Evolutionary conservation across 176 grass and related monocot genomes (phyloP).

Genomic region (Guadua angustifolia): DNA sequence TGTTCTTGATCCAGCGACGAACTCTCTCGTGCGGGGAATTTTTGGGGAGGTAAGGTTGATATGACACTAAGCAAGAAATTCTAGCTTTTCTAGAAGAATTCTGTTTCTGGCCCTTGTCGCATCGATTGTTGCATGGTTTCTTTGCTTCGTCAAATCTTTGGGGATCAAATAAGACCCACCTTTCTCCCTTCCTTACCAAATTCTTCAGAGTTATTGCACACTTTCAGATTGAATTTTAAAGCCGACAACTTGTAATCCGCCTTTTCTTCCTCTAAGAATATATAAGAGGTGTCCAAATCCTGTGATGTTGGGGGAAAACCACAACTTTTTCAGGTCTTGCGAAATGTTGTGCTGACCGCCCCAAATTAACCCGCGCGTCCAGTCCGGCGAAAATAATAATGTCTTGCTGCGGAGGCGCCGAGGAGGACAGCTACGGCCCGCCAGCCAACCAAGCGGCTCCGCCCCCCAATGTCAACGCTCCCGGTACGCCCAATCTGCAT

Average conservation of each 20-base stretch:
- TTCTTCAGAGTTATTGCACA: neutral
- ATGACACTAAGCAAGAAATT: neutral
- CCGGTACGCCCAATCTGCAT: conserved; percentile 46
- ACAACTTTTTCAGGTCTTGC: conserved; percentile 41
- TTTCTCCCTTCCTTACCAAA: neutral
- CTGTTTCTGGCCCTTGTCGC: neutral
- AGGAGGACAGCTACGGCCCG: conserved; percentile 87
- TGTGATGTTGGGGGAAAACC: neutral
- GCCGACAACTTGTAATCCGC: neutral
- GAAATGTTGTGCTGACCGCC: conserved; percentile 53
- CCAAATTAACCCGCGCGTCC: conserved; percentile 43
- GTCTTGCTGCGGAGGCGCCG: conserved; percentile 82
- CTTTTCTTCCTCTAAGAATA: neutral
- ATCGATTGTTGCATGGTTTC: neutral
- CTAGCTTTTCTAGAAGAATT: neutral
- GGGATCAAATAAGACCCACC: neutral
- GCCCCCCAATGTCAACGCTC: conserved; percentile 68
- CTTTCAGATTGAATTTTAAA: neutral
- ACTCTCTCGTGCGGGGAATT: neutral
- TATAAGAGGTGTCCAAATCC: neutral
- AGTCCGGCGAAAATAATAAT: conserved; percentile 49
- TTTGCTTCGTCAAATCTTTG: neutral
- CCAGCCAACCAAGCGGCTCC: conserved; percentile 74
- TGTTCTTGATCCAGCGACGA: conserved; percentile 15
- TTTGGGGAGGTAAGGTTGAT: conserved; percentile 37